These are phyloP conservation scores for Ceratocystis cubensis DNA, from an alignment of 2,329 filamentous ascomycete species.

Conservation along the genomic window DNA sequence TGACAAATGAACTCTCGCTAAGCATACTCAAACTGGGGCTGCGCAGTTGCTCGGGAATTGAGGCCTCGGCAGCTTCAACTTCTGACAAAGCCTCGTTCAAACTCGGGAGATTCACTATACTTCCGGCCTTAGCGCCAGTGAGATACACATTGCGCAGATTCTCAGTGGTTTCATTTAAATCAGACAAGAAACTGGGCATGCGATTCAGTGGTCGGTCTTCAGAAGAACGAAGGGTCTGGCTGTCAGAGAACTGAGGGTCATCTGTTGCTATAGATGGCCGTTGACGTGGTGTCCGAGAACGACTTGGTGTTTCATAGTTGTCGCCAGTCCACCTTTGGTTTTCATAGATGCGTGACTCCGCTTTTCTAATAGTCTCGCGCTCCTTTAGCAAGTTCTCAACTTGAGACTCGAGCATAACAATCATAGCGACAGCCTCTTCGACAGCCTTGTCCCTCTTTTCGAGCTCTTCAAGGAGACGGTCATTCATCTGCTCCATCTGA, in stretches of 20 bases:
- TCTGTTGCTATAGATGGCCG: constrained; percentile 21
- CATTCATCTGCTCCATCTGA: constrained; percentile 46
- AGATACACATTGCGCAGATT: constrained; percentile 50
- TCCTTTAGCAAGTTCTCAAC: constrained; percentile 43
- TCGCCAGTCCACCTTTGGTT: constrained; percentile 17
- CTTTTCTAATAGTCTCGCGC: constrained; percentile 39
- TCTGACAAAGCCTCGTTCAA: constrained; percentile 19
- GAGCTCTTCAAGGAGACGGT: constrained; percentile 45
- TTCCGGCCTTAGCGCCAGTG: constrained; percentile 32
- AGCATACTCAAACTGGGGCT: constrained; percentile 52
- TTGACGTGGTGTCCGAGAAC: constrained; percentile 4
- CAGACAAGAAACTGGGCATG: constrained; percentile 54
- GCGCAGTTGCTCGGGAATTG: constrained; percentile 28
- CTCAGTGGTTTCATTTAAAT: constrained; percentile 45
- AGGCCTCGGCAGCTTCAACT: constrained; percentile 17
- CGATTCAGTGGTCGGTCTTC: constrained; percentile 32
- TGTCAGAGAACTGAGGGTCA: constrained; percentile 9
- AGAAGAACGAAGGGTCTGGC: background rate
- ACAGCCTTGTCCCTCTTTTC: constrained; percentile 58
- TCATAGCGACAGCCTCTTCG: constrained; percentile 57
- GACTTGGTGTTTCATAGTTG: constrained; percentile 17
- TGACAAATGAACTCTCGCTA: constrained; percentile 55
- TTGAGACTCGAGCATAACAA: constrained; percentile 50
- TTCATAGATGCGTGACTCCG: constrained; percentile 30
- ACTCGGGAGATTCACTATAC: constrained; percentile 37